Evolutionary conservation across 345 rosid genomes (phyloP).

Genomic region (Eutrema yunnanense): DNA sequence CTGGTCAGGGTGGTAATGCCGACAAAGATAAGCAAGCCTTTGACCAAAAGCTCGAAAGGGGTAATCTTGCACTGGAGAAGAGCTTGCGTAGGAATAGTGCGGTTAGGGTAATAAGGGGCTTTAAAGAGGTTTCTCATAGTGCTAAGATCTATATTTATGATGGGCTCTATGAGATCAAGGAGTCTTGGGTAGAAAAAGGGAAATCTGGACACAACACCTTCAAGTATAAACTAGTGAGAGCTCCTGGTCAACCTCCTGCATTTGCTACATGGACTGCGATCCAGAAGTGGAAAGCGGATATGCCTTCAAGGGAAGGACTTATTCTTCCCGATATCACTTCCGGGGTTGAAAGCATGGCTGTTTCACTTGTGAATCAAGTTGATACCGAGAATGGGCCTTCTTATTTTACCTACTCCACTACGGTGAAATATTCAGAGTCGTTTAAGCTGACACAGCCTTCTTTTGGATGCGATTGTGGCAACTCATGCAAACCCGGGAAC

Average conservation of each 20-base stretch:
- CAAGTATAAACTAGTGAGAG: constrained; percentile 61
- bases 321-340: constrained; percentile 72
- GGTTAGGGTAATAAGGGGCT: constrained; percentile 63
- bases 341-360: constrained; percentile 56
- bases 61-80: constrained; percentile 89
- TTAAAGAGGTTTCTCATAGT: constrained; percentile 36
- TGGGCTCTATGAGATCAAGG: constrained; percentile 56
- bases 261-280: constrained; percentile 55
- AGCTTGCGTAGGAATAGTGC: constrained; percentile 59
- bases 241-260: constrained; percentile 61
- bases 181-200: constrained; percentile 70
- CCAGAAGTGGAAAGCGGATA: constrained; percentile 48
- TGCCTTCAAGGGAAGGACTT: constrained; percentile 48
- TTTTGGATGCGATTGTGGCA: constrained; percentile 46
- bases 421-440: constrained; percentile 52
- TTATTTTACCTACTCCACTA: constrained; percentile 57
- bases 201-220: constrained; percentile 66
- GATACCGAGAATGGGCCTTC: constrained; percentile 78
- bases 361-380: constrained; percentile 79
- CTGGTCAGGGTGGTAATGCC: constrained; percentile 77
- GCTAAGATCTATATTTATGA: constrained; percentile 59
- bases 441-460: constrained; percentile 44
- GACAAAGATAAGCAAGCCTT: constrained; percentile 51
- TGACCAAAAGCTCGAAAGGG: constrained; percentile 86
- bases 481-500: constrained; percentile 60